Evolutionary conservation across 805 yeast species (phyloP), one percentile per base, ranked within the genome.

Genomic region (Metschnikowia gruessii): DNA sequence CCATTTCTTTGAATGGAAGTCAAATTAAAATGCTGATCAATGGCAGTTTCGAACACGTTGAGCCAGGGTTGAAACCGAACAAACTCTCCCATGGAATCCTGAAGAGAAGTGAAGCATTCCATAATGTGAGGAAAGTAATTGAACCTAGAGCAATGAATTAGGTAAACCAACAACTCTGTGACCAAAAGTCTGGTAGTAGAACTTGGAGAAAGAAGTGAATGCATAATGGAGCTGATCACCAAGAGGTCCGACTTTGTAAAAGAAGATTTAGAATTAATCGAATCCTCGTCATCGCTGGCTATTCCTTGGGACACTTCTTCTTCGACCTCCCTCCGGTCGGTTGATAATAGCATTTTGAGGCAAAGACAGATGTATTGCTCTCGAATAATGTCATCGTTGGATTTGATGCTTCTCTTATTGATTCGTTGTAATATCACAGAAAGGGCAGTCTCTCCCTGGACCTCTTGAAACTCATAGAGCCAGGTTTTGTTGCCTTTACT

Each of bases 381-480:
- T 43, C 57, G 65, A 42, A 71, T 75, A 32, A 72, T 68, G 46
- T 70, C 76, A 26, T 71, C 76, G 49, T 72, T 71, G 3, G 75
- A 67, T 52, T 72, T 72, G 50, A 71, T 70, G 46, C 72, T 67
- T 49, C 70, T 68, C 47, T 64, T 67, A 52, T 70, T 72, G 31
- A 71, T 61, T 33, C 73, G 57, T 3, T 68, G 57, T 19, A 72
- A 61, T 12, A 68, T 60, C 4, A 68, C 74, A 0, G 74, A 63
- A 11, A 72, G 60, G 0, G 76, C 76, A 3, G 71, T 63, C 46
- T 72, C 76, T 16, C 76, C 77, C 52, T 72, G 75, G 1, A 68
- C 66, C n/a, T 61, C 63, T n/a, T 60, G 56, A 50, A 72, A 72
- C 4, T 49, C 53, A 33, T 54, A 57, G 3, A 63, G 55, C 75